These are phyloP conservation scores for Pythium insidiosum DNA, from an alignment of 352 stramenopile genomes.

Conservation along the genomic window DNA sequence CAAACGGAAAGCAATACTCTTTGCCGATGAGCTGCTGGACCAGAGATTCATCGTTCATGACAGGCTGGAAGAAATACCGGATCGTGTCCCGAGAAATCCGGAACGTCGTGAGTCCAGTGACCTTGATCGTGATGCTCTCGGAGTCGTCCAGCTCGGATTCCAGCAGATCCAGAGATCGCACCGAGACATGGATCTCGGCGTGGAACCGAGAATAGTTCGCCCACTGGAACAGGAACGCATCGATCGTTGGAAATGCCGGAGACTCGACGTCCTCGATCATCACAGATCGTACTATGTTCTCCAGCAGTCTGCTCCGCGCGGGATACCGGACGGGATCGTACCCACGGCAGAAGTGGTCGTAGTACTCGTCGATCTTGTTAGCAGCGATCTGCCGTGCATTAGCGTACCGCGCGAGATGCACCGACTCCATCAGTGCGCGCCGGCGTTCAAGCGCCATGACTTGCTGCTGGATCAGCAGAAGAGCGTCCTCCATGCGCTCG, in stretches of 20 bases:
- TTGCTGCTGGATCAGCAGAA: conserved; percentile 27
- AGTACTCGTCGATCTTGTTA: conserved; percentile 38
- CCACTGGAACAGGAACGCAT: conserved; percentile 48
- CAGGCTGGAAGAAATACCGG: conserved; percentile 48
- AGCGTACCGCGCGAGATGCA: conserved; percentile 29
- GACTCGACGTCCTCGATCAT: conserved; percentile 43
- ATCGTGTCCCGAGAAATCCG: conserved; percentile 58
- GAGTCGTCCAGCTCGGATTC: conserved; percentile 18
- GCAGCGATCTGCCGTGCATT: conserved; percentile 30
- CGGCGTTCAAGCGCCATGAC: conserved; percentile 35
- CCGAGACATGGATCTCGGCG: conserved; percentile 24
- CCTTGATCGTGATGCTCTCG: conserved; percentile 28
- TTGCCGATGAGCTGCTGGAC: conserved; percentile 57
- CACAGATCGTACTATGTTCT: conserved; percentile 34
- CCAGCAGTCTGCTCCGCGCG: conserved; percentile 14
- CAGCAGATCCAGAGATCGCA: conserved; percentile 26
- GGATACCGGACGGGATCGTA: conserved; percentile 26
- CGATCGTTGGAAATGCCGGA: conserved; percentile 33
- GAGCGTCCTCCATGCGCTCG: conserved; percentile 15
- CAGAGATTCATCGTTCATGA: conserved; percentile 44
- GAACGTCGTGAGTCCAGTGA: conserved; percentile 29
- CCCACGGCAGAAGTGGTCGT: conserved; percentile 30
- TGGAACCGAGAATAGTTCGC: conserved; percentile 59
- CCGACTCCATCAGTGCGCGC: conserved; percentile 29
- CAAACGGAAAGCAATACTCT: conserved; percentile 46